Percentiles rank a stretch among this genome's conserved stretches.
Evolutionary conservation across 345 rosid species (phyloP).

Genomic region (Aquilaria malaccensis): DNA sequence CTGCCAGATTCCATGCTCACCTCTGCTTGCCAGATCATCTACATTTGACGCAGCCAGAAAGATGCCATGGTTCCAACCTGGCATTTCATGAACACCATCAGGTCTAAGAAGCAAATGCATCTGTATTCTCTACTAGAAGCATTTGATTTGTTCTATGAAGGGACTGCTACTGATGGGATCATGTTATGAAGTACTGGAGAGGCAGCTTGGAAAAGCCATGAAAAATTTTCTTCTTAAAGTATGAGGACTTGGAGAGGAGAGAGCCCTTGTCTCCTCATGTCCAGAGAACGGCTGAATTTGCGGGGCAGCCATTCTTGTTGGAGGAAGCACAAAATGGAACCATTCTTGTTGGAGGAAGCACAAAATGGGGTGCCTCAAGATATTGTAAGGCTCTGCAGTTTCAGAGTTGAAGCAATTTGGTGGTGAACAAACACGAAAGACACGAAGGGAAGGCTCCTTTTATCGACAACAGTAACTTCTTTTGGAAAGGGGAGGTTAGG

Average conservation of each 20-base stretch:
- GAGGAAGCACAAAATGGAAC: not conserved
- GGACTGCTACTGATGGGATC: constrained; percentile 10
- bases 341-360: not conserved
- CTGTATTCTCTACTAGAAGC: not conserved
- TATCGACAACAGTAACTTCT: constrained; percentile 14
- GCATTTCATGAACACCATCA: constrained; percentile 6
- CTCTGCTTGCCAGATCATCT: constrained; percentile 6
- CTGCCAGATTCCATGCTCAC: constrained; percentile 6
- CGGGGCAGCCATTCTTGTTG: not conserved
- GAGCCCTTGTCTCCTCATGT: not conserved
- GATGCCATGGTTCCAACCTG: constrained; percentile 9
- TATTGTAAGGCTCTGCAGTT: constrained; percentile 5
- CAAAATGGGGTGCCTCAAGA: not conserved
- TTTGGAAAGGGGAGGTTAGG: constrained; percentile 19
- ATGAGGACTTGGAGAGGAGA: constrained; percentile 8
- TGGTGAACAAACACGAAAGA: not conserved
- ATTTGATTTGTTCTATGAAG: constrained; percentile 13
- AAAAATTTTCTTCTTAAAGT: constrained; percentile 2
- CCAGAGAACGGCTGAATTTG: not conserved
- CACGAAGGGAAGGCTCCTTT: too few species aligned
- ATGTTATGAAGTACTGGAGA: constrained; percentile 7
- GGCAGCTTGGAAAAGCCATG: constrained; percentile 4
- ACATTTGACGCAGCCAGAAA: constrained; percentile 6
- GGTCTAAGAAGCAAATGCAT: not conserved
- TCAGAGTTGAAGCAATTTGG: not conserved